A percentile compares a stretch with the other conserved stretches of the same genome.
phyloP scores from a whole-genome alignment of 2,329 filamentous ascomycete genomes.

The Neopestalotiopsis sp. region DNA sequence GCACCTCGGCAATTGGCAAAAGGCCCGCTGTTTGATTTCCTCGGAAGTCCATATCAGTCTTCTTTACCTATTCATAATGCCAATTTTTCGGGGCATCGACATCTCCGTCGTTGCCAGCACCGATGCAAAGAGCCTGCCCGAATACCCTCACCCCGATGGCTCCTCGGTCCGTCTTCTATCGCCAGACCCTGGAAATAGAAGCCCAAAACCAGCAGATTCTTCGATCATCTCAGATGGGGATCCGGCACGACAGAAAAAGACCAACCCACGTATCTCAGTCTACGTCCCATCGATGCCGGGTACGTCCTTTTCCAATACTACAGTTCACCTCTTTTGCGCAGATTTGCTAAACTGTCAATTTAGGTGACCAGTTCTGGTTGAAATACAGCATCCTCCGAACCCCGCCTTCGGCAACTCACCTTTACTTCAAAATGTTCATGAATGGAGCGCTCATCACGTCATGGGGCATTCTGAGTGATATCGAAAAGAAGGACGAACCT shows the following conservation, averaged over 20 bases:
- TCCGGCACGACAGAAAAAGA: constrained; percentile 36
- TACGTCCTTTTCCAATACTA: constrained; percentile 30
- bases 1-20: no score
- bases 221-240: constrained; percentile 33
- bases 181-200: constrained; percentile 16
- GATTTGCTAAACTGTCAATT: neutral
- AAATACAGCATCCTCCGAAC: constrained; percentile 48
- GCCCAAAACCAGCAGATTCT: constrained; percentile 20
- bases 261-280: constrained; percentile 53
- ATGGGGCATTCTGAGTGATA: constrained; percentile 48
- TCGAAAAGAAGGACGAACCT: neutral
- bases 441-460: constrained; percentile 58
- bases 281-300: constrained; percentile 62
- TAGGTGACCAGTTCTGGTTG: constrained; percentile 59
- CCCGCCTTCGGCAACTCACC: constrained; percentile 40
- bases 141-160: constrained; percentile 60
- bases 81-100: constrained; percentile 53
- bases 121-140: constrained; percentile 46
- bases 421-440: constrained; percentile 61
- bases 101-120: constrained; percentile 46
- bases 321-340: neutral
- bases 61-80: constrained; percentile 44
- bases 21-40: no score
- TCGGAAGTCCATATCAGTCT: neutral
- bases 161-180: constrained; percentile 45